Conservation (phyloP, 1,139 yeast genomes). For the Pichia terricola region DNA sequence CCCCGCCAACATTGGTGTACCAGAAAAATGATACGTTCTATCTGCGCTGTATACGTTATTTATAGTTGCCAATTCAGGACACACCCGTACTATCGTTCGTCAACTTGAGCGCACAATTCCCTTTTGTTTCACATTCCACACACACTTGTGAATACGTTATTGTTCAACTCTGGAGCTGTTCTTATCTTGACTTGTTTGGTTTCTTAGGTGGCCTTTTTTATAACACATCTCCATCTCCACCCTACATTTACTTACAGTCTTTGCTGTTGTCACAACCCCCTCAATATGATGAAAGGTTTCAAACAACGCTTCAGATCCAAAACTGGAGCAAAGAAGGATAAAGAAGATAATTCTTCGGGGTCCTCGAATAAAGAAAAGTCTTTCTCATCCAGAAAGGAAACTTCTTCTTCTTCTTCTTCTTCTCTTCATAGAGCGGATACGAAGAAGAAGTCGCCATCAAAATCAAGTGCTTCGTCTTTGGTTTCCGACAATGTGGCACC, state of each 20-base stretch:
- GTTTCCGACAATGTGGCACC: too few species aligned
- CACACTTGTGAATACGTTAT: too few species aligned
- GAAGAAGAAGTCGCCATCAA: too few species aligned
- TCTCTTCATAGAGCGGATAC: too few species aligned
- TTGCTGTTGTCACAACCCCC: not conserved
- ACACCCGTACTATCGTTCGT: too few species aligned
- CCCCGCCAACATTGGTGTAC: not conserved
- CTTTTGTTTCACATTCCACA: too few species aligned
- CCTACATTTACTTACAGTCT: not conserved
- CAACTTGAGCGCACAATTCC: too few species aligned
- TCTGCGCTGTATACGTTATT: too few species aligned
- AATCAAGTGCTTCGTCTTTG: too few species aligned
- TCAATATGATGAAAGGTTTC: slow-evolving; percentile 28
- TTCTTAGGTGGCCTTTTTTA: too few species aligned
- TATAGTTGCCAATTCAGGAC: too few species aligned
- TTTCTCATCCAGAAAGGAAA: not conserved
- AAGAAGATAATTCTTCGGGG: slow-evolving; percentile 5
- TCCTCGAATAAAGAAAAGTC: not conserved
- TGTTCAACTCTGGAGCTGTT: too few species aligned
- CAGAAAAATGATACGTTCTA: not conserved
- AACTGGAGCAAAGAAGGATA: slow-evolving; percentile 20
- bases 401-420: not conserved
- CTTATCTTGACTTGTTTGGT: not conserved
- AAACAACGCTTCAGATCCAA: slow-evolving; percentile 27
- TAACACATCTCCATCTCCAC: not conserved